A percentile compares a stretch with the other conserved stretches of the same genome.
Evolutionary conservation across 2,329 filamentous ascomycete species (phyloP).

Genomic region (Curvularia sp.): DNA sequence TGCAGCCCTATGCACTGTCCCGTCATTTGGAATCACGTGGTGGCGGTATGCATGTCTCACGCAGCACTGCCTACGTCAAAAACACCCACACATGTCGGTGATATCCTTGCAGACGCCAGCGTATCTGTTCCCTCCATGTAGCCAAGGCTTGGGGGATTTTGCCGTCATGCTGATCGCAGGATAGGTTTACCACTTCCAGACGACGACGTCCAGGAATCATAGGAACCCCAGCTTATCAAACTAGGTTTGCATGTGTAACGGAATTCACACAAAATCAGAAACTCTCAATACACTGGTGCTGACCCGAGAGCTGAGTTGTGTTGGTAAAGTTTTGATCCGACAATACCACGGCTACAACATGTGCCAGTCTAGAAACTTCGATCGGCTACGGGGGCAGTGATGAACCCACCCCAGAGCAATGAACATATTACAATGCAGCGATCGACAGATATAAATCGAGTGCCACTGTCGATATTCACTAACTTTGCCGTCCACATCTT

Average conservation of each 20-base stretch:
- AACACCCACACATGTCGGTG: constrained; percentile 5
- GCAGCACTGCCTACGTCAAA: constrained; percentile 15
- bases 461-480: constrained; percentile 3
- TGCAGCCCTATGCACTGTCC: constrained; percentile 48
- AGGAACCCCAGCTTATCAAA: constrained; percentile 25
- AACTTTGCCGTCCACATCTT: neutral
- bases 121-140: neutral
- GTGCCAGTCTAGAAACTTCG: neutral
- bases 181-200: constrained; percentile 30
- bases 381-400: neutral
- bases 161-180: constrained; percentile 3
- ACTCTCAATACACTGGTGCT: constrained; percentile 10
- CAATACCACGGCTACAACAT: neutral
- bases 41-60: constrained; percentile 38
- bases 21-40: constrained; percentile 40
- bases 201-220: constrained; percentile 23
- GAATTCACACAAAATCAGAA: constrained; percentile 14
- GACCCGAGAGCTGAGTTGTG: neutral
- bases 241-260: constrained; percentile 14
- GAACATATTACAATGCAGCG: neutral
- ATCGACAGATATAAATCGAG: constrained; percentile 1
- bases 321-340: neutral
- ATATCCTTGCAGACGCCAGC: constrained; percentile 13
- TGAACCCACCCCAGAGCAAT: neutral
- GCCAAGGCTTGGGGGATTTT: neutral